phyloP scores from a whole-genome alignment of 139 green algal genomes.

The Micromonas commoda region DNA sequence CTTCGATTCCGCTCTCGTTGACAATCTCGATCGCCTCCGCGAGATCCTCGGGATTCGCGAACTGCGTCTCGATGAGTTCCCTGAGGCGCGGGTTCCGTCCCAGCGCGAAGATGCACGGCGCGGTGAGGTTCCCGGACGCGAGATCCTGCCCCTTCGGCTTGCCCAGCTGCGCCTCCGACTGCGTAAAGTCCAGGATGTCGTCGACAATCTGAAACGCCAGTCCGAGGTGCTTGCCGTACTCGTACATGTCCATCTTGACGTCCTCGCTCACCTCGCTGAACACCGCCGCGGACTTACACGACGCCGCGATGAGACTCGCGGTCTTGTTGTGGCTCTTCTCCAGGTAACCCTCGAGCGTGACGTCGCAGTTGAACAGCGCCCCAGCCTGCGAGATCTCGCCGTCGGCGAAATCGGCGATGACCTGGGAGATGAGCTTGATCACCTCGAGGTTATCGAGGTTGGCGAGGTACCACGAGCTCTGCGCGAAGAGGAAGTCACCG shows the following conservation, averaged over 20 bases:
- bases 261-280: conserved; percentile 68
- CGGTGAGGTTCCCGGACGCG: conserved; percentile 91
- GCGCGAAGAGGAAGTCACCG: conserved; percentile 97
- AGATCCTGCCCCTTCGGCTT: conserved; percentile 96
- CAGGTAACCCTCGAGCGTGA: conserved; percentile 83
- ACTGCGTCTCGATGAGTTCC: conserved; percentile 68
- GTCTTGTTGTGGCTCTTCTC: conserved; percentile 98
- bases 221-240: conserved; percentile 91
- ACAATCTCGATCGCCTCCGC: conserved; percentile 62
- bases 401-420: conserved; percentile 98
- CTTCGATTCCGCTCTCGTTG: conserved; percentile 37
- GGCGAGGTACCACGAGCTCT: conserved; percentile 94
- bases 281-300: conserved; percentile 74
- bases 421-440: conserved; percentile 92
- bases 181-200: conserved; percentile 98
- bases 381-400: conserved; percentile 91
- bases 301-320: conserved; percentile 92
- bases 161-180: conserved; percentile 82
- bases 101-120: conserved; percentile 87
- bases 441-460: conserved; percentile 98
- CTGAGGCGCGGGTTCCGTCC: conserved; percentile 52
- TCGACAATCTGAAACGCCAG: conserved; percentile 94
- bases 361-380: conserved; percentile 77
- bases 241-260: conserved; percentile 85
- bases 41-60: conserved; percentile 62